Evolutionary conservation across 83 land plant species (phyloP).

Genomic region (Picea abies): DNA sequence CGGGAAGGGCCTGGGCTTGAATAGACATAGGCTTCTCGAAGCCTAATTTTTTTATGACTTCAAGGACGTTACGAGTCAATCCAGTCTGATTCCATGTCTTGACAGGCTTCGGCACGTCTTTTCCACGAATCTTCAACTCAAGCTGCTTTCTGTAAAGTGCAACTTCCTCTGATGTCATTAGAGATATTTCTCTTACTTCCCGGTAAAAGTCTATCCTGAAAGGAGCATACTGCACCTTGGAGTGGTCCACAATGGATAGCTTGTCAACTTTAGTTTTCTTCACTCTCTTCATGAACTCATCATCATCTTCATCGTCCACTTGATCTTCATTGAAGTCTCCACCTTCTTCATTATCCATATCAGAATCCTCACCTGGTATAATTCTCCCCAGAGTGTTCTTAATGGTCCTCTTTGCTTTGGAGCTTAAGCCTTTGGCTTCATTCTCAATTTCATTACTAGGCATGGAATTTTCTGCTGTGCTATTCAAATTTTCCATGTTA

Average conservation of each 20-base stretch:
- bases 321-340: conserved; percentile 57
- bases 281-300: too few relatives aligned
- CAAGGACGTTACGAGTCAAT: conserved; percentile 73
- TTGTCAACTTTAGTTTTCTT: too few relatives aligned
- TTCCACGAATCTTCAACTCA: conserved; percentile 78
- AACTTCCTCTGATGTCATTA: too few relatives aligned
- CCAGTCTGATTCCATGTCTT: conserved; percentile 98
- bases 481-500: conserved; percentile 75
- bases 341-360: conserved; percentile 55
- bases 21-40: conserved; percentile 97
- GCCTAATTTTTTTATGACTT: conserved; percentile 81
- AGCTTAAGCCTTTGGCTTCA: conserved; percentile 2
- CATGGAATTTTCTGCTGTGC: conserved; percentile 1
- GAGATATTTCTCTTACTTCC: too few relatives aligned
- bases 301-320: conserved; percentile 75
- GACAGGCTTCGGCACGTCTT: conserved; percentile 93
- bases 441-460: conserved; percentile 16
- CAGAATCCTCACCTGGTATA: conserved; percentile 87
- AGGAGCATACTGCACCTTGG: too few relatives aligned
- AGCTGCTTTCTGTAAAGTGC: too few relatives aligned
- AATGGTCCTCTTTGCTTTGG: conserved; percentile 17
- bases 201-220: too few relatives aligned
- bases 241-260: too few relatives aligned
- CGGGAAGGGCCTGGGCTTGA: conserved; percentile 89
- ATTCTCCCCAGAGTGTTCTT: conserved; percentile 71